Evolutionary conservation across 257 asterid genomes (phyloP).

Genomic region (Solanum rostratum): DNA sequence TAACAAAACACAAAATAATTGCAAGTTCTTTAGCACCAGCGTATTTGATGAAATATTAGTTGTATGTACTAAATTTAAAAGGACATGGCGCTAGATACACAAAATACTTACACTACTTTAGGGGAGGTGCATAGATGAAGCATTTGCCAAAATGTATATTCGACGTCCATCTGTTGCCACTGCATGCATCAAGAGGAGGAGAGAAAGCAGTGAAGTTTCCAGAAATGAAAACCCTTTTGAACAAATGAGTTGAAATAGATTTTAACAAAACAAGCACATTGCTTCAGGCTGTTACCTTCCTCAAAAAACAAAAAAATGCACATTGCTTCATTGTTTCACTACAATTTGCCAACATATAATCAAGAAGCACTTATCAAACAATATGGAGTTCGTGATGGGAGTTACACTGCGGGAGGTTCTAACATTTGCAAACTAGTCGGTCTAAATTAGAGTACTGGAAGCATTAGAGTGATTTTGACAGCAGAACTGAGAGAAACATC

Average conservation of each 20-base stretch:
- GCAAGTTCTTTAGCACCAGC: neutral
- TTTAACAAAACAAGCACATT: neutral
- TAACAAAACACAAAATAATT: neutral
- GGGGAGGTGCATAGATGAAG: slow-evolving; percentile 93
- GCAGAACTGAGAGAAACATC: neutral
- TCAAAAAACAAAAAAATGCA: neutral
- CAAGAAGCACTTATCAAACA: neutral
- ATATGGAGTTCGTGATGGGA: neutral
- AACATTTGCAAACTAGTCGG: neutral
- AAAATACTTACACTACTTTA: slow-evolving; percentile 88
- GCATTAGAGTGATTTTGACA: neutral
- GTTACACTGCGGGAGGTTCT: neutral
- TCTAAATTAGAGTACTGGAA: neutral
- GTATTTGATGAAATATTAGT: neutral
- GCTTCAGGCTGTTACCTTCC: neutral
- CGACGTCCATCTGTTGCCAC: slow-evolving; percentile 99
- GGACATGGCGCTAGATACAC: neutral
- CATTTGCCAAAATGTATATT: slow-evolving; percentile 99
- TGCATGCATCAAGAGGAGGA: slow-evolving; percentile 17
- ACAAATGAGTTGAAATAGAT: neutral
- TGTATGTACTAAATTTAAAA: neutral
- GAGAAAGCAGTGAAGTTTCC: neutral
- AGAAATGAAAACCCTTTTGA: neutral
- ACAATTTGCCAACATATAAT: neutral
- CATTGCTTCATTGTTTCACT: neutral